phyloP scores from a whole-genome alignment of 208 protist species.

The Vickermania spadyakhi region DNA sequence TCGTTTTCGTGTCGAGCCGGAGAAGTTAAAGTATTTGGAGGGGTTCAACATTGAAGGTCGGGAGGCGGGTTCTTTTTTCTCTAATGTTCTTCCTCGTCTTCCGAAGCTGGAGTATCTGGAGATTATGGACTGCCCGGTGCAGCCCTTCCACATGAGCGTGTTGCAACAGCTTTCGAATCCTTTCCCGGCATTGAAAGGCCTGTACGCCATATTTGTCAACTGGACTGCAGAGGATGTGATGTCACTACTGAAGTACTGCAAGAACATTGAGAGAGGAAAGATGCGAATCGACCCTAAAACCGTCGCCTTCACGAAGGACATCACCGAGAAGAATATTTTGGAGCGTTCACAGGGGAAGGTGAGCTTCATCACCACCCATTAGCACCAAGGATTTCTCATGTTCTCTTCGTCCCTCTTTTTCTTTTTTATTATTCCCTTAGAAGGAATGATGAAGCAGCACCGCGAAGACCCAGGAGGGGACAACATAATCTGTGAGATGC shows the following conservation, averaged over 20 bases:
- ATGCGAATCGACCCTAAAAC: background rate
- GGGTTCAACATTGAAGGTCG: background rate
- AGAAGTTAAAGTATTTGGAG: background rate
- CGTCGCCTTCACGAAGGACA: background rate
- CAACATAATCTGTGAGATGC: no score
- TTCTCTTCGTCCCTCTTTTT: no score
- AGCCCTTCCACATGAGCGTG: background rate
- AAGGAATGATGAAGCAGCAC: no score
- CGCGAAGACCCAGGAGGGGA: no score
- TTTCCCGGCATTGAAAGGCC: background rate
- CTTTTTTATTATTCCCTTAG: no score
- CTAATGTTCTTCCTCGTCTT: background rate
- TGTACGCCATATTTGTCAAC: background rate
- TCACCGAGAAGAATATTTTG: background rate
- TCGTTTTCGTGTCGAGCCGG: background rate
- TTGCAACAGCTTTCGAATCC: background rate
- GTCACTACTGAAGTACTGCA: background rate
- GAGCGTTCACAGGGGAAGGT: background rate
- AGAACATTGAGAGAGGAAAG: background rate
- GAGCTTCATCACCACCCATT: background rate
- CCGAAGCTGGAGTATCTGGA: constrained; percentile 1
- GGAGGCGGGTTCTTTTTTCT: background rate
- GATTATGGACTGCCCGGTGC: background rate
- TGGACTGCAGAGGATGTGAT: background rate
- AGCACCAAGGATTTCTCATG: no score